Conservation (phyloP, 768 basidiomycete species). For the Wakefieldia striispora region DNA sequence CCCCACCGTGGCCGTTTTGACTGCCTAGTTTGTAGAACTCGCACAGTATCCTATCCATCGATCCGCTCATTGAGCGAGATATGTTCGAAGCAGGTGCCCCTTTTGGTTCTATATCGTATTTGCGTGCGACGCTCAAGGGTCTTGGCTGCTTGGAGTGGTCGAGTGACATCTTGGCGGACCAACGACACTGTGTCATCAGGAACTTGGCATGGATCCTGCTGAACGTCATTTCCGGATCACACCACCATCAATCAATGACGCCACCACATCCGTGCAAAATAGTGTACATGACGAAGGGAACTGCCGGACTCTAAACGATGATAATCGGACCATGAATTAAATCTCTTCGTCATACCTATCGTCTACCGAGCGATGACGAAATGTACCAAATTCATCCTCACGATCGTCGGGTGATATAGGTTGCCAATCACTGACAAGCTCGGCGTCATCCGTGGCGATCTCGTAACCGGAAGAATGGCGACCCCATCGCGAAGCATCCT, state of each 20-base stretch:
- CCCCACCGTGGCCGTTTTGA: background rate
- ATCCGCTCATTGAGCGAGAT: conserved; percentile 11
- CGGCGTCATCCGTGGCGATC: conserved; percentile 24
- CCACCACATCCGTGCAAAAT: conserved; percentile 7
- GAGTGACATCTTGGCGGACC: conserved; percentile 13
- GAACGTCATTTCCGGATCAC: background rate
- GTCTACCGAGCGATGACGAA: conserved; percentile 5
- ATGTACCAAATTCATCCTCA: conserved; percentile 11
- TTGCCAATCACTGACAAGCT: conserved; percentile 48
- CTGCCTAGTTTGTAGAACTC: conserved; percentile 2
- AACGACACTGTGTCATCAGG: conserved; percentile 24
- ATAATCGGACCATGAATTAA: conserved; percentile 8
- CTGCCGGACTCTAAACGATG: conserved; percentile 1
- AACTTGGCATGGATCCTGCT: background rate
- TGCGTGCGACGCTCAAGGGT: background rate
- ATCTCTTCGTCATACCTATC: conserved; percentile 33
- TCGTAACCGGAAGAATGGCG: conserved; percentile 5
- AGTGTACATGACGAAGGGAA: background rate
- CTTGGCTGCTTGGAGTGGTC: background rate
- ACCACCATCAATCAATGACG: background rate
- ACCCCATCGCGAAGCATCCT: conserved; percentile 15
- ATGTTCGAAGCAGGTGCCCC: background rate
- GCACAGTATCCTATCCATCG: conserved; percentile 8
- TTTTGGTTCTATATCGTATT: background rate
- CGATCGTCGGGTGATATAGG: conserved; percentile 33